These are phyloP conservation scores for Aspergillus flavus DNA, from an alignment of 2,329 filamentous ascomycete species.

Conservation along the genomic window DNA sequence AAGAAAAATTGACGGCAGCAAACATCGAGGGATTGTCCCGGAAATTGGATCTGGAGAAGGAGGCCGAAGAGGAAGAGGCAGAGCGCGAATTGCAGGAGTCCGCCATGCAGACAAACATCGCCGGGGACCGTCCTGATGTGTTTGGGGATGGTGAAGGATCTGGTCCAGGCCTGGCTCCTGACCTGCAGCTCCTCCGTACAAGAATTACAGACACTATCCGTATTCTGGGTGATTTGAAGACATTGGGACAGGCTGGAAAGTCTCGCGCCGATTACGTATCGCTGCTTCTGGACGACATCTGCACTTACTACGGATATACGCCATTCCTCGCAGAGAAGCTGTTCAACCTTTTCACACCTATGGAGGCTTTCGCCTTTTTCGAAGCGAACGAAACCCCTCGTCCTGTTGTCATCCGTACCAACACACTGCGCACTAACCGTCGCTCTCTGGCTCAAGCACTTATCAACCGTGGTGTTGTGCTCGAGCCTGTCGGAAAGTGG, in stretches of 20 bases:
- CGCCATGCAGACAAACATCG: conserved; percentile 91
- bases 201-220: conserved; percentile 92
- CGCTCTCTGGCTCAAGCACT: conserved; percentile 86
- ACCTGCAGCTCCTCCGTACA: conserved; percentile 83
- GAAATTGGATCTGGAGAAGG: conserved; percentile 77
- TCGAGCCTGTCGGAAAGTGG: conserved; percentile 98
- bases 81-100: conserved; percentile 83
- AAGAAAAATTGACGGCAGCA: conserved; percentile 89
- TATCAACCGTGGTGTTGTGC: conserved; percentile 93
- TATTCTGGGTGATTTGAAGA: conserved; percentile 84
- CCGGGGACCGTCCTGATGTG: conserved; percentile 70
- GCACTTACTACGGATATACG: conserved; percentile 95
- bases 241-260: conserved; percentile 75
- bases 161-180: conserved; percentile 71
- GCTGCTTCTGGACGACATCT: conserved; percentile 87
- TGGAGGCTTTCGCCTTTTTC: conserved; percentile 96
- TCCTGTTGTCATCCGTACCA: conserved; percentile 94
- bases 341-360: conserved; percentile 85
- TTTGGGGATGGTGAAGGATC: conserved; percentile 59
- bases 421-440: conserved; percentile 79
- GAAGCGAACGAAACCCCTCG: conserved; percentile 96
- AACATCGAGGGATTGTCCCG: conserved; percentile 92
- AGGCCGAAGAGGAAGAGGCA: conserved; percentile 78
- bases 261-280: conserved; percentile 86
- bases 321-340: conserved; percentile 95